Base-by-base conservation (phyloP, 495 filamentous ascomycete species). In the Aspergillus nidulans region DNA sequence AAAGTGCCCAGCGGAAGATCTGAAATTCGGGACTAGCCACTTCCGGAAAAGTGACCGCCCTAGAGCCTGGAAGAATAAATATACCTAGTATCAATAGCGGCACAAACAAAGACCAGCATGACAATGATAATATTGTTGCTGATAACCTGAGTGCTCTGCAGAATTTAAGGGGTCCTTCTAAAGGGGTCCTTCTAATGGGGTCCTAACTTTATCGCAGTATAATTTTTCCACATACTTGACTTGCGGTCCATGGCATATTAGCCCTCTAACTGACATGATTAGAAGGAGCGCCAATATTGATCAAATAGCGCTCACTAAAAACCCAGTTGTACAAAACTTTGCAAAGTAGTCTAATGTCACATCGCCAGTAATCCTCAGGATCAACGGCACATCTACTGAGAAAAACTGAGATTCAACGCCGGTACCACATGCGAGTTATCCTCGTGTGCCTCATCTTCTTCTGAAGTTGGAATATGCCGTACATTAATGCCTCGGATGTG, bases 401-500 rank as follows among this genome's bases (percentile, higher is more conserved):
- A 41, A 62, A 50, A 44, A 49, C n/a, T n/a, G n/a, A n/a, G n/a
- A 58, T 52, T 55, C 62, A 76, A 59, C 75, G 73, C 38, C 76
- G 66, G 62, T 78, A 78, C 76, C 76, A 78, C 72, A 78, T 76
- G 53, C 76, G 72, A 19, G 76, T 78, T 57, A 78, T 78, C 49
- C 73, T 71, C 28, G 91, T 94, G 67, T 92, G 82, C 70, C 89
- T 78, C 87, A 91, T 91, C 82, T 95, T 95, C 78, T 92, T 88
- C 78, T 95, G 90, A 58, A 95, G 81, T 73, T 92, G 90, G 73
- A 95, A 89, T 63, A 95, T 90, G 40, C 90, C 91, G 71, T 95
- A 95, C 89, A 95, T 95, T 58, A 97, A 74, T 47, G 91, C 92
- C 76, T 97, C 92, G 52, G 82, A 84, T 8, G 92, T 96, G 21